Percentiles rank a stretch among this genome's conserved stretches.
Evolutionary conservation across 208 protist species (phyloP).

Genomic region (Leishmania martiniquensis): DNA sequence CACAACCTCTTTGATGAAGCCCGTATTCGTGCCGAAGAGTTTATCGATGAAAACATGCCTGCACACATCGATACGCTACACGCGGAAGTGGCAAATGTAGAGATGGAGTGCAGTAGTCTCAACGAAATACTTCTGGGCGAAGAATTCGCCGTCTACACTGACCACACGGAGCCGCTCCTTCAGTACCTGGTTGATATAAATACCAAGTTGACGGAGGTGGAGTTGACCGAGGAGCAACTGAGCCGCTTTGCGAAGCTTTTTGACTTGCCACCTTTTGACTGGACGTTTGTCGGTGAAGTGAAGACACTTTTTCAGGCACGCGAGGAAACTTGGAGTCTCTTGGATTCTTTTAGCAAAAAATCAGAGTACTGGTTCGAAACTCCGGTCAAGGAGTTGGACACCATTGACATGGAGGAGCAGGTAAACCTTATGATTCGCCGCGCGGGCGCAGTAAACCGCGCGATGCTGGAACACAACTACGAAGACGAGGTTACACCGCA

Average conservation of each 20-base stretch:
- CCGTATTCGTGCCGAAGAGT: constrained; percentile 82
- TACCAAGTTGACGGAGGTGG: constrained; percentile 73
- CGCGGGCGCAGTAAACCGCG: constrained; percentile 65
- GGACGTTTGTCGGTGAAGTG: constrained; percentile 72
- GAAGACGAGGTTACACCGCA: constrained; percentile 85
- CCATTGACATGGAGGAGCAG: constrained; percentile 83
- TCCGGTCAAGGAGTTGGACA: constrained; percentile 85
- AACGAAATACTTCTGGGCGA: constrained; percentile 88
- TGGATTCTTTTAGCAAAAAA: constrained; percentile 86
- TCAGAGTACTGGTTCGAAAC: constrained; percentile 85
- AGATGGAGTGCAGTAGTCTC: constrained; percentile 86
- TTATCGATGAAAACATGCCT: constrained; percentile 87
- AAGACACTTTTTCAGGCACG: constrained; percentile 68
- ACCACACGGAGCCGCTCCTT: constrained; percentile 86
- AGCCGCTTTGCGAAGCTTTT: constrained; percentile 89
- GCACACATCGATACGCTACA: constrained; percentile 75
- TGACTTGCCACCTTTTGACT: constrained; percentile 75
- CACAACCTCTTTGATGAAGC: constrained; percentile 86
- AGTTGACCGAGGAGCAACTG: constrained; percentile 71
- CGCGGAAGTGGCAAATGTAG: constrained; percentile 71
- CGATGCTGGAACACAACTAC: constrained; percentile 81
- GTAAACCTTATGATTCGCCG: constrained; percentile 80
- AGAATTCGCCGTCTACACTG: constrained; percentile 81
- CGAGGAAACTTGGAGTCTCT: constrained; percentile 80
- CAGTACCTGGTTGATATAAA: constrained; percentile 86